Percentiles rank a stretch among this genome's conserved stretches.
Evolutionary conservation across 208 protist species (phyloP).

Genomic region (Acanthamoeba triangularis): DNA sequence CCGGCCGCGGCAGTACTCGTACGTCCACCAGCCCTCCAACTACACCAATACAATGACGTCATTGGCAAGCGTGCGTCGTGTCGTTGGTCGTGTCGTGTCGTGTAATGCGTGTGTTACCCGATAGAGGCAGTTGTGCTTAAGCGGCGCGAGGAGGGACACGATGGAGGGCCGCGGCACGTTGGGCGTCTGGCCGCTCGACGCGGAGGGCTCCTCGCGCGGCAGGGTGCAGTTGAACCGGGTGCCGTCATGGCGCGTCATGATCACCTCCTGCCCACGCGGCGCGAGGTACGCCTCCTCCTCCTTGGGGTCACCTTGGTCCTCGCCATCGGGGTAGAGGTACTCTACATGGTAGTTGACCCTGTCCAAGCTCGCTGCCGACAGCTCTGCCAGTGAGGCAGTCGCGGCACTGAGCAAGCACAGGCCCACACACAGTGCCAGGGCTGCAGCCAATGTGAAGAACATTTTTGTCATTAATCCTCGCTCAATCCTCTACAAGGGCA

Average conservation of each 20-base stretch:
- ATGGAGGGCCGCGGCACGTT: not conserved
- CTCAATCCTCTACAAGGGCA: not conserved
- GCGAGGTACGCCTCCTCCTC: not conserved
- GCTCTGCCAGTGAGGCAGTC: not conserved
- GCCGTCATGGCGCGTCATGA: not conserved
- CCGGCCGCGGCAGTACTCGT: conserved; percentile 25
- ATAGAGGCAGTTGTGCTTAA: conserved; percentile 38
- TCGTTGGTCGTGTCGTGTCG: too few species aligned
- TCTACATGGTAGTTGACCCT: not conserved
- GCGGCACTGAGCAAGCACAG: not conserved
- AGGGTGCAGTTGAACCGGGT: not conserved
- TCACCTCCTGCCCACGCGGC: not conserved
- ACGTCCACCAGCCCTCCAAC: conserved; percentile 64
- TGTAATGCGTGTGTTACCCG: not conserved
- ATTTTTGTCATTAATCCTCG: too few species aligned
- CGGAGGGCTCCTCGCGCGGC: not conserved
- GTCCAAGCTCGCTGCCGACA: not conserved
- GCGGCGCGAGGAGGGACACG: not conserved
- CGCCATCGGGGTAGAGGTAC: not conserved
- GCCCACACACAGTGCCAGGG: not conserved
- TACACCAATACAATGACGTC: not conserved
- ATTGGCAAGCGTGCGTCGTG: not conserved
- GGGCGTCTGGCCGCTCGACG: not conserved
- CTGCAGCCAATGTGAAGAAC: not conserved
- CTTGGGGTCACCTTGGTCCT: too few species aligned